Evolutionary conservation across 2,329 filamentous ascomycete species (phyloP).

Genomic region (Pyrenochaeta sp.): DNA sequence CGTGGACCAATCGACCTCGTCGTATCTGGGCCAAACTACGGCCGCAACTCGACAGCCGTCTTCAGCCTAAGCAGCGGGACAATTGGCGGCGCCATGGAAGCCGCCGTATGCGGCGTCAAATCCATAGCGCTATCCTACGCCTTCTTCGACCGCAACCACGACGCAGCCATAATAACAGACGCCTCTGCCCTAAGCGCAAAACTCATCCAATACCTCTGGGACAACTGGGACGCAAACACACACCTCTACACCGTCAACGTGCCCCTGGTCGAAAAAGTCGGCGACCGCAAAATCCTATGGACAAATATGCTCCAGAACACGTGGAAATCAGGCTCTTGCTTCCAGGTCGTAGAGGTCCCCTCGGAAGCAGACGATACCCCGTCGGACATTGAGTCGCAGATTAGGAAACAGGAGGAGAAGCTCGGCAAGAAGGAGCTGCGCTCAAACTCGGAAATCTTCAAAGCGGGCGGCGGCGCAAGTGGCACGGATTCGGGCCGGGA

Average conservation of each 20-base stretch:
- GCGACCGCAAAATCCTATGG: slow-evolving; percentile 76
- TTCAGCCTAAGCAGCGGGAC: slow-evolving; percentile 60
- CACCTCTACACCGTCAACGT: slow-evolving; percentile 95
- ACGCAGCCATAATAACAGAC: slow-evolving; percentile 79
- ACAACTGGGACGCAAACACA: slow-evolving; percentile 74
- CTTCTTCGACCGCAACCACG: slow-evolving; percentile 86
- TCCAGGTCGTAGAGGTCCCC: slow-evolving; percentile 77
- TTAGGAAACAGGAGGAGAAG: slow-evolving; percentile 69
- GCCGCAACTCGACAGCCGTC: slow-evolving; percentile 60
- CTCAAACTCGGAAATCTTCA: slow-evolving; percentile 14
- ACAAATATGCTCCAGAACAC: slow-evolving; percentile 90
- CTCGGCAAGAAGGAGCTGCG: slow-evolving; percentile 55
- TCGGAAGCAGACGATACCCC: slow-evolving; percentile 66
- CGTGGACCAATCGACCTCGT: slow-evolving; percentile 58
- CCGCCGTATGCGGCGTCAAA: slow-evolving; percentile 56
- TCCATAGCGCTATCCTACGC: slow-evolving; percentile 89
- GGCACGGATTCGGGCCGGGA: slow-evolving; percentile 34
- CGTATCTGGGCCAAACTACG: slow-evolving; percentile 60
- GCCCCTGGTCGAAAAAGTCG: slow-evolving; percentile 80
- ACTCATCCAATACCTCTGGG: slow-evolving; percentile 80
- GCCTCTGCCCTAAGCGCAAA: slow-evolving; percentile 77
- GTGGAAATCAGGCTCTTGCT: slow-evolving; percentile 86
- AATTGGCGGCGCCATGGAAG: slow-evolving; percentile 60
- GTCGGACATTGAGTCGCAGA: slow-evolving; percentile 75
- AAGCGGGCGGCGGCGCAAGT: slow-evolving; percentile 21